A percentile compares a stretch with the other conserved stretches of the same genome.
Conservation (phyloP, 2,329 filamentous ascomycete genomes). For the Hypoxylon sp. region DNA sequence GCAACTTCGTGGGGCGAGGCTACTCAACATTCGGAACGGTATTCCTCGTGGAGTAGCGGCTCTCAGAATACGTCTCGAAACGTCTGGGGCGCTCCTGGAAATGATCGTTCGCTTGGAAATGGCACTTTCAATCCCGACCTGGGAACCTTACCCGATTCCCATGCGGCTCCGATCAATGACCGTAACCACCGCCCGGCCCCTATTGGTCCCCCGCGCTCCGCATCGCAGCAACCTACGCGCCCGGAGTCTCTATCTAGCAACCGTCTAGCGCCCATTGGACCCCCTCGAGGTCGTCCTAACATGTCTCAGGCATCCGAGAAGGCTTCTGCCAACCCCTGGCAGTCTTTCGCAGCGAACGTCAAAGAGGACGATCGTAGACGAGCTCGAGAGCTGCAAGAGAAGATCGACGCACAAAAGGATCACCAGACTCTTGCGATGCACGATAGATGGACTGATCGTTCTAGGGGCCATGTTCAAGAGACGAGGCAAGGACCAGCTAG, state of each 20-base stretch:
- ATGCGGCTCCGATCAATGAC: slow-evolving; percentile 54
- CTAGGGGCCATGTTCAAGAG: slow-evolving; percentile 55
- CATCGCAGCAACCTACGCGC: slow-evolving; percentile 45
- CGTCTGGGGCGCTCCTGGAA: slow-evolving; percentile 82
- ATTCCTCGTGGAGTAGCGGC: slow-evolving; percentile 65
- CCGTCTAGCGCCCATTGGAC: slow-evolving; percentile 53
- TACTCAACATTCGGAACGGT: slow-evolving; percentile 60
- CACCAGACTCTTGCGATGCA: slow-evolving; percentile 64
- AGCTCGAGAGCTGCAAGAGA: slow-evolving; percentile 59
- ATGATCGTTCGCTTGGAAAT: slow-evolving; percentile 80
- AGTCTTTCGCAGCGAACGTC: slow-evolving; percentile 42
- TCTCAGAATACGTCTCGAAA: slow-evolving; percentile 67
- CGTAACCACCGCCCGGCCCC: slow-evolving; percentile 61
- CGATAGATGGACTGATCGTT: slow-evolving; percentile 68
- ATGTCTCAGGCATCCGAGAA: slow-evolving; percentile 27
- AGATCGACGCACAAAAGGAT: slow-evolving; percentile 63
- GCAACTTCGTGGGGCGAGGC: slow-evolving; percentile 50
- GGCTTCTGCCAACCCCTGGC: slow-evolving; percentile 45
- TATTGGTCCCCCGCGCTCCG: slow-evolving; percentile 57
- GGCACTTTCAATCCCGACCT: slow-evolving; percentile 80
- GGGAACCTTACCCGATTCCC: slow-evolving; percentile 63
- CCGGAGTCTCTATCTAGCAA: slow-evolving; percentile 40
- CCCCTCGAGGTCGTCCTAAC: slow-evolving; percentile 46
- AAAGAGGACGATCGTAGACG: slow-evolving; percentile 62
- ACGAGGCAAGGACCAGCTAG: slow-evolving; percentile 55